Conservation (phyloP, 306 rosid genomes). For the Rosa multiflora region DNA sequence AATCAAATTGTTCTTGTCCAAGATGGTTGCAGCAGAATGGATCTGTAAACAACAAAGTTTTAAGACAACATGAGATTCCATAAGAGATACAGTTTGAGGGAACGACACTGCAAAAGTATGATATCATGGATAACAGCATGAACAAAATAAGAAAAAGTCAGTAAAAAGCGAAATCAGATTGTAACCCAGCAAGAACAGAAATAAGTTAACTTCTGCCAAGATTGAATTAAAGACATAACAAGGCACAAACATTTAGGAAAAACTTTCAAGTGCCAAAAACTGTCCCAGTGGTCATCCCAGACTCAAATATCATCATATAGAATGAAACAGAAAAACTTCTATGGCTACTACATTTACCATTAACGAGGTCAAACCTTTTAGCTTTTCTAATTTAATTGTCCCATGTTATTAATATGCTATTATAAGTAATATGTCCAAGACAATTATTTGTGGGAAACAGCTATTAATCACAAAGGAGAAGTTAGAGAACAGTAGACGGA, state of each 20-base stretch:
- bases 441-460: background rate
- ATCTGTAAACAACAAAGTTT: conserved; percentile 50
- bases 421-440: background rate
- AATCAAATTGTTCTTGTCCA: conserved; percentile 83
- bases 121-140: background rate
- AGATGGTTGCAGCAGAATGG: conserved; percentile 83
- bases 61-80: conserved; percentile 22
- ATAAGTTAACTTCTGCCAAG: background rate
- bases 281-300: background rate
- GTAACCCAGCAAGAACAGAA: background rate
- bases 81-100: background rate
- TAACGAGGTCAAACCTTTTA: background rate
- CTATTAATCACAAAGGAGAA: background rate
- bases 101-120: background rate
- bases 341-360: background rate
- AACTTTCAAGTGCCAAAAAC: background rate
- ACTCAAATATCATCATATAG: background rate
- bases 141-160: background rate
- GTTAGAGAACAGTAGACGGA: background rate
- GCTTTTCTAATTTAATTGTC: background rate
- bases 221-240: background rate
- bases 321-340: background rate
- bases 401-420: background rate
- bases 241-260: background rate
- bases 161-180: background rate